Percentiles rank a stretch among this genome's conserved stretches.
Conservation (phyloP, 139 green algal genomes). For the Volvox africanus region DNA sequence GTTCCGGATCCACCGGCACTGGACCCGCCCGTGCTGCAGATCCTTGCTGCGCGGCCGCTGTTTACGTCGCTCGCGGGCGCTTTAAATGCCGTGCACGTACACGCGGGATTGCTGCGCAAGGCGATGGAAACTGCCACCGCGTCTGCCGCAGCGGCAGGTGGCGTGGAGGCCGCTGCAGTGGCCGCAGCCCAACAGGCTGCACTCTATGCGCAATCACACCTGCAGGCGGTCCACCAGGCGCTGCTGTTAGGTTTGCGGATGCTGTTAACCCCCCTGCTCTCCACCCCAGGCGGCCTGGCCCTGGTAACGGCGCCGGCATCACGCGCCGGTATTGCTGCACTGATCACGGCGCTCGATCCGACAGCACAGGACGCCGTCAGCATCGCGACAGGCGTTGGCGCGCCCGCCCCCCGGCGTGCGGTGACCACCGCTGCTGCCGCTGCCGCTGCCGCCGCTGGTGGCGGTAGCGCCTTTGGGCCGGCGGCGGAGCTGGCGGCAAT, state of each 20-base stretch:
- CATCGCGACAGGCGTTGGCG: not conserved
- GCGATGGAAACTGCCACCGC: conserved; percentile 5
- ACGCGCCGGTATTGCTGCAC: conserved; percentile 5
- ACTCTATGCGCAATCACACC: not conserved
- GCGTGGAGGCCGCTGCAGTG: not conserved
- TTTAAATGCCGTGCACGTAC: not conserved
- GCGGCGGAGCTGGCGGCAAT: conserved; percentile 23
- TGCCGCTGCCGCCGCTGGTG: not conserved
- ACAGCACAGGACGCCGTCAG: not conserved
- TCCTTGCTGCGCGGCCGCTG: conserved; percentile 10
- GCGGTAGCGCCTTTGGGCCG: conserved; percentile 1
- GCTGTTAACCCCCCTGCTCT: conserved; percentile 37
- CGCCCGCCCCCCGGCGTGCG: not conserved
- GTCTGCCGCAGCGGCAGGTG: not conserved
- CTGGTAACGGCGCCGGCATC: conserved; percentile 1
- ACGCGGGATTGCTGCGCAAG: not conserved
- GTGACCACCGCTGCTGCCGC: not conserved
- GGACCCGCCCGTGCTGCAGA: conserved; percentile 12
- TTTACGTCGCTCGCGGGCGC: not conserved
- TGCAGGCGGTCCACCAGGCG: not conserved
- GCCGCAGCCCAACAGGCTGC: conserved; percentile 20
- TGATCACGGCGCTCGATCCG: conserved; percentile 18
- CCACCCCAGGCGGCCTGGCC: not conserved
- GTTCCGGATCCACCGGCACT: conserved; percentile 27
- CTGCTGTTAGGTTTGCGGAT: conserved; percentile 17